Evolutionary conservation across 805 yeast genomes (phyloP).

Genomic region (Torulaspora franciscae): DNA sequence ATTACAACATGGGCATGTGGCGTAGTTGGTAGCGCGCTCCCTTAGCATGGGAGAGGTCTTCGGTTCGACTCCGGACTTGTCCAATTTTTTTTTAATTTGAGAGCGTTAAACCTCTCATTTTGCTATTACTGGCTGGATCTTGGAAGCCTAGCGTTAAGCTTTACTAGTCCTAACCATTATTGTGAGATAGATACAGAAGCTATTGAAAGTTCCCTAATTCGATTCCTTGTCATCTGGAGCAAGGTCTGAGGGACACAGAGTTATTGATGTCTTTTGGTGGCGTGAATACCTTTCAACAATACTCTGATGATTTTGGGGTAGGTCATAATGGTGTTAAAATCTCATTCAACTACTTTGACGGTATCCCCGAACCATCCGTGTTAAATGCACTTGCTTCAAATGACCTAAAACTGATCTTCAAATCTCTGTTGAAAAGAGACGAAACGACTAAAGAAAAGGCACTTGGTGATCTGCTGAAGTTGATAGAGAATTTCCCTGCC

Average conservation of each 20-base stretch:
- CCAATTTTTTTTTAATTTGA: slow-evolving; percentile 39
- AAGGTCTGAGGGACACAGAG: not conserved
- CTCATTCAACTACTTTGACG: slow-evolving; percentile 70
- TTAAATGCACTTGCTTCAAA: slow-evolving; percentile 41
- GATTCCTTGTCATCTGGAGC: not conserved
- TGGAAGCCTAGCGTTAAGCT: not conserved
- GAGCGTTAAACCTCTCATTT: not conserved
- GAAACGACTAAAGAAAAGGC: slow-evolving; percentile 83
- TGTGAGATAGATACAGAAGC: no score
- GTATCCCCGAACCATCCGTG: slow-evolving; percentile 64
- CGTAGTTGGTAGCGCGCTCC: slow-evolving; percentile 81
- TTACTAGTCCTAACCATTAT: not conserved
- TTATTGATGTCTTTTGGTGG: slow-evolving; percentile 31
- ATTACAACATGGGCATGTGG: slow-evolving; percentile 57
- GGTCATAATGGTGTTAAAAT: slow-evolving; percentile 48
- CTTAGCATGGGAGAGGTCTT: slow-evolving; percentile 78
- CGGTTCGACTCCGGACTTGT: slow-evolving; percentile 78
- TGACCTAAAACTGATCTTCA: slow-evolving; percentile 57
- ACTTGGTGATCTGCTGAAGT: slow-evolving; percentile 46
- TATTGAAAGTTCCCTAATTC: no score
- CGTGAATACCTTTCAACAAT: slow-evolving; percentile 26
- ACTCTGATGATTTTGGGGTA: slow-evolving; percentile 31
- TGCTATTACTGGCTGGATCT: not conserved
- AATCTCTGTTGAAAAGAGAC: slow-evolving; percentile 71
- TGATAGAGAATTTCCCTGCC: slow-evolving; percentile 25